These are phyloP conservation scores for Sphagnum fallax DNA, from an alignment of 228 moss, liverwort and hornwort genomes.

Conservation along the genomic window DNA sequence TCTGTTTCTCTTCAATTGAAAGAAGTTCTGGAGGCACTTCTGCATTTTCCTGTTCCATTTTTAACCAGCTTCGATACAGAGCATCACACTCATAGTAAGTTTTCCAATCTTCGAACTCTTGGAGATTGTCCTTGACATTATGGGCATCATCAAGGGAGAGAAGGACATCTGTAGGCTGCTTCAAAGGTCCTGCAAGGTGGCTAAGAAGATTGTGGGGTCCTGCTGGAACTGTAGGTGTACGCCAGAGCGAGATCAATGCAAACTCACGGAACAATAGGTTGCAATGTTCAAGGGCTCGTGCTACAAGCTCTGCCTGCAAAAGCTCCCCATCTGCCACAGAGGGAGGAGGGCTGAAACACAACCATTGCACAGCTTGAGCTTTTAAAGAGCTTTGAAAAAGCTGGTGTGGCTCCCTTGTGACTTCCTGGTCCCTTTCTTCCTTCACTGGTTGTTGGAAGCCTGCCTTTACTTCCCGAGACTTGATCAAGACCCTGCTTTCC, in stretches of 20 bases:
- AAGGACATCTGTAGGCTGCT: constrained; percentile 65
- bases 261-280: constrained; percentile 95
- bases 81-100: constrained; percentile 92
- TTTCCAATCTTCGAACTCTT: constrained; percentile 94
- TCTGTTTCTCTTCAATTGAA: constrained; percentile 75
- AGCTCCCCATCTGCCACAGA: constrained; percentile 47
- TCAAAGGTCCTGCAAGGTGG: constrained; percentile 81
- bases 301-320: constrained; percentile 69
- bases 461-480: constrained; percentile 70
- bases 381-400: constrained; percentile 56
- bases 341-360: constrained; percentile 78
- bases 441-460: constrained; percentile 70
- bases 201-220: constrained; percentile 83
- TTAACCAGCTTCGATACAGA: constrained; percentile 90
- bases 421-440: constrained; percentile 29
- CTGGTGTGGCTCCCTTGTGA: constrained; percentile 41
- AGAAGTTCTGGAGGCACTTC: constrained; percentile 61
- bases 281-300: constrained; percentile 84
- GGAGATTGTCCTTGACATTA: constrained; percentile 70
- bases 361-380: constrained; percentile 92
- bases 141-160: constrained; percentile 68
- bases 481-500: constrained; percentile 61
- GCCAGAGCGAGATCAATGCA: constrained; percentile 76
- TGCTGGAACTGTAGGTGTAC: constrained; percentile 62
- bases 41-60: constrained; percentile 65